Evolutionary conservation across 768 basidiomycete species (phyloP), one percentile per base, ranked within the genome.

Genomic region (Pleurotus citrinopileatus): DNA sequence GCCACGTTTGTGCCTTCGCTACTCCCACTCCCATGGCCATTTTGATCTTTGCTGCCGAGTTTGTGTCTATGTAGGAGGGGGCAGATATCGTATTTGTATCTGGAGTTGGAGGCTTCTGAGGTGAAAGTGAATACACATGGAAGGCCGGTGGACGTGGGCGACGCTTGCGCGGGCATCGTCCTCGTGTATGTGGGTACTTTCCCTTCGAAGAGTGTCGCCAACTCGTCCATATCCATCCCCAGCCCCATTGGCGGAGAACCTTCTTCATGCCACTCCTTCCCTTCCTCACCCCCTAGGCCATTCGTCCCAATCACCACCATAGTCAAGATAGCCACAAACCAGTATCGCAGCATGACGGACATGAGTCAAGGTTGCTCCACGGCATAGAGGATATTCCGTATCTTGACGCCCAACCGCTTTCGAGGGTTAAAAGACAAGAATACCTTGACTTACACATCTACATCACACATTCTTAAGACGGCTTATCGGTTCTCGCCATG

Each of bases 61-160:
- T 32, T 50, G 32, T 50, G 48, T 36, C 48, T 34, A 20, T 50
- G 48, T 5, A 50, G 48, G 10, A 50, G 48, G 29, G 48, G 48
- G 20, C 48, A 50, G 22, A 50, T 20, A 17, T 50, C 27, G 34
- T 50, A 50, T 4, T 19, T 32, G 29, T 25, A 19, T 20, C 15
- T 13, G 20, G 10, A 9, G 32, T 36, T 50, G 15, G 10, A 19
- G 7, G 7, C 19, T 44, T 44, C 43, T 9, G 17, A 22, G 20
- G 48, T 37, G 32, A 50, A 50, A 7, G 48, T 29, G 34, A 50
- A 50, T 17, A 19, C 20, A 25, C 48, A 50, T 23, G 48, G 48
- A 17, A 50, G 48, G 10, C 29, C 29, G 22, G 12, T 40, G 38
- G 10, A 40, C 17, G 28, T 34, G 10, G 34, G 32, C 10, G 48